A percentile compares a stretch with the other conserved stretches of the same genome.
phyloP scores from a whole-genome alignment of 2,329 filamentous ascomycete species.

The Anthostomella pinea region DNA sequence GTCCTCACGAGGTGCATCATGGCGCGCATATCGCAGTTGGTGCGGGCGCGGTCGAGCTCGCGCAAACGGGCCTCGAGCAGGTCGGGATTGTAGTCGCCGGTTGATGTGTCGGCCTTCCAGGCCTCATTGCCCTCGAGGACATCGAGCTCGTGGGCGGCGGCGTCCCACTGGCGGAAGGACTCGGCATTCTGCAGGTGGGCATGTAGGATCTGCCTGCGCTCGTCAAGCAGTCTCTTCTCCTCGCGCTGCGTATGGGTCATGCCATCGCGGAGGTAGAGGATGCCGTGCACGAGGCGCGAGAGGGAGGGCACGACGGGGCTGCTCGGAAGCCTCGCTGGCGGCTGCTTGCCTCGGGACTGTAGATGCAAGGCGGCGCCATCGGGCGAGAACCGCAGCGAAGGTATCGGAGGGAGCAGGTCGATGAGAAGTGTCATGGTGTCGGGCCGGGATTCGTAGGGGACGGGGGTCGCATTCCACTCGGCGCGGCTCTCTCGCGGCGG shows the following conservation, averaged over 20 bases:
- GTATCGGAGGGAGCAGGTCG: slow-evolving; percentile 19
- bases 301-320: slow-evolving; percentile 22
- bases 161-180: slow-evolving; percentile 69
- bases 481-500: too few relatives aligned
- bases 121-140: slow-evolving; percentile 72
- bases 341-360: too few relatives aligned
- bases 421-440: slow-evolving; percentile 25
- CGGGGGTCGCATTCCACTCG: slow-evolving; percentile 13
- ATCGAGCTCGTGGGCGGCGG: slow-evolving; percentile 74
- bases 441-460: too few relatives aligned
- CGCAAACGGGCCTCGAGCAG: slow-evolving; percentile 68
- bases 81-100: slow-evolving; percentile 67
- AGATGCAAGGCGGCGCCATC: too few relatives aligned
- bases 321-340: slow-evolving; percentile 1
- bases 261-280: slow-evolving; percentile 52
- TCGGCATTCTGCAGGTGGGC: slow-evolving; percentile 66
- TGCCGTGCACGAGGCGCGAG: slow-evolving; percentile 39
- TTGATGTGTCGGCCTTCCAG: slow-evolving; percentile 68
- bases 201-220: slow-evolving; percentile 61
- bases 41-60: slow-evolving; percentile 72
- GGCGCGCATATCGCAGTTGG: slow-evolving; percentile 65
- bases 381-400: slow-evolving; percentile 13
- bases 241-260: slow-evolving; percentile 49
- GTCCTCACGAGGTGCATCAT: slow-evolving; percentile 84
- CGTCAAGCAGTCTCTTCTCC: slow-evolving; percentile 46